Evolutionary conservation across 164 flowering plant genomes (phyloP).

Genomic region (Sedum album): DNA sequence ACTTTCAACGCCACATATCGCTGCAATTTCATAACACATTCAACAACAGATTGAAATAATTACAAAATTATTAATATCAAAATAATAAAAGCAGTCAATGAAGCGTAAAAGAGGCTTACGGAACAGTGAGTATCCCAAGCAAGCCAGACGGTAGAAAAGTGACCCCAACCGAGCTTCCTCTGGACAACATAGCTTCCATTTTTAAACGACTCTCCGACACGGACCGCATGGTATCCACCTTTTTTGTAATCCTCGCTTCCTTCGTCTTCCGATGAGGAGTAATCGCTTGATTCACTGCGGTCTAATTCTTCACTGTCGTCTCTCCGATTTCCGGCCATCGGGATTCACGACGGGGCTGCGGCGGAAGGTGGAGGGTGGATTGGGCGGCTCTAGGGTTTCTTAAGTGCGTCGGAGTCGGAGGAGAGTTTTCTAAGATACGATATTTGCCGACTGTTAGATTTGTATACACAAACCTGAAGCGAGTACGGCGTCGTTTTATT

Average conservation of each 20-base stretch:
- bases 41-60: no score
- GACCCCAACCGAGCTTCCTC: constrained; percentile 74
- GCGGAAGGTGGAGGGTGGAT: not conserved
- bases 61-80: no score
- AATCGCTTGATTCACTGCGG: constrained; percentile 34
- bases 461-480: not conserved
- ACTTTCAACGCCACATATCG: constrained; percentile 63
- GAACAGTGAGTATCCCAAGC: constrained; percentile 52
- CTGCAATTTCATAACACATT: constrained; percentile 19
- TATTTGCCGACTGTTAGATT: not conserved
- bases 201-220: constrained; percentile 53
- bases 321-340: constrained; percentile 4
- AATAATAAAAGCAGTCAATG: no score
- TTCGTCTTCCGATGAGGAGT: constrained; percentile 55
- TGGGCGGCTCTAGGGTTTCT: not conserved
- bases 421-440: not conserved
- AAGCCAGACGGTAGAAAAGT: constrained; percentile 78
- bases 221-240: constrained; percentile 62
- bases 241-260: constrained; percentile 58
- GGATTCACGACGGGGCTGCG: not conserved
- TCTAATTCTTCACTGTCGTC: constrained; percentile 13
- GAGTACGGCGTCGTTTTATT: not conserved
- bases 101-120: constrained; percentile 15
- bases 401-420: not conserved
- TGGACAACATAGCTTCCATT: constrained; percentile 52